phyloP scores from a whole-genome alignment of 2,329 filamentous ascomycete genomes.

The Emmonsiellopsis sp. region DNA sequence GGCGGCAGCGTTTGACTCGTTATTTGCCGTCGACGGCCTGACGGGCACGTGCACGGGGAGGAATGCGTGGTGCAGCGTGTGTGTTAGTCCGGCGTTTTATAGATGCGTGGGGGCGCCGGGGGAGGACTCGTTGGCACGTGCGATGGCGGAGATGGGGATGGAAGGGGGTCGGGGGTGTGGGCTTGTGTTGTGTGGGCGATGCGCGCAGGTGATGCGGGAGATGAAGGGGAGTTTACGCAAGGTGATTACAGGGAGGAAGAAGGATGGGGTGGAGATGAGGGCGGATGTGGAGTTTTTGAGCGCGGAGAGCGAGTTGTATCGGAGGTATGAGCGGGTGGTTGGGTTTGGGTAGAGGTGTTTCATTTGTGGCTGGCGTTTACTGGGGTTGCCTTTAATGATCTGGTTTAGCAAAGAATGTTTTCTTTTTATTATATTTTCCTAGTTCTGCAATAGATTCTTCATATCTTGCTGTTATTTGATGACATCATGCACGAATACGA shows the following conservation, averaged over 20 bases:
- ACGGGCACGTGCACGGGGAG: conserved; percentile 5
- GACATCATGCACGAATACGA: too few relatives aligned
- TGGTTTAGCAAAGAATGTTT: too few relatives aligned
- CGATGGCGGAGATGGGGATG: conserved; percentile 4
- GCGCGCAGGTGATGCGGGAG: conserved; percentile 13
- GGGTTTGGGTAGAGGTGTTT: not conserved
- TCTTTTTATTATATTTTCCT: too few relatives aligned
- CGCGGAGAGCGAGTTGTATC: conserved; percentile 14
- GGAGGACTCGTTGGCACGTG: conserved; percentile 6
- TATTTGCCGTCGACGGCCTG: conserved; percentile 13
- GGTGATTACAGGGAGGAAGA: conserved; percentile 12
- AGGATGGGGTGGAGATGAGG: conserved; percentile 10
- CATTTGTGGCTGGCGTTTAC: not conserved
- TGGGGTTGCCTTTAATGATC: too few relatives aligned
- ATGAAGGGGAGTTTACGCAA: conserved; percentile 14
- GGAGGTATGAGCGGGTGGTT: not conserved
- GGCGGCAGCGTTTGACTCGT: conserved; percentile 17
- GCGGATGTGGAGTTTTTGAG: conserved; percentile 22
- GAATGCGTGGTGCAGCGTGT: conserved; percentile 33
- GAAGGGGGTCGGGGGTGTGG: conserved; percentile 18
- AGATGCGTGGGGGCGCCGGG: conserved; percentile 18
- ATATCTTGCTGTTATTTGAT: too few relatives aligned
- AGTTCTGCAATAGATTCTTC: too few relatives aligned
- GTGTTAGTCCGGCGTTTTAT: conserved; percentile 29
- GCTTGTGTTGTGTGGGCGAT: conserved; percentile 21